phyloP scores from a whole-genome alignment of 169 alveolate species.

The Cryptosporidium felis region DNA sequence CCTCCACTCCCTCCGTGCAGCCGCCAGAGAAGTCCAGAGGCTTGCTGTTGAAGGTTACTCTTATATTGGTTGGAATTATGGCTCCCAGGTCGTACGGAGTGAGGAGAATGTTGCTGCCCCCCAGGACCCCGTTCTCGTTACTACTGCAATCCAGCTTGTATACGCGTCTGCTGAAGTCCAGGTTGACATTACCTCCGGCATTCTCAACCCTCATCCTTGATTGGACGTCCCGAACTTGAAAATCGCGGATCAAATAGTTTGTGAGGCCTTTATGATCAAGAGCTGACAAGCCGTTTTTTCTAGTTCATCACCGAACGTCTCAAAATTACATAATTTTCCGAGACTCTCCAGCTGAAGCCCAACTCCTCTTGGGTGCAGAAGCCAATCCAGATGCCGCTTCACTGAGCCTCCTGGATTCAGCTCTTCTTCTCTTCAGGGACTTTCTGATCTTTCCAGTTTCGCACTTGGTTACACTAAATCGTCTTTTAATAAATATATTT shows the following conservation, averaged over 20 bases:
- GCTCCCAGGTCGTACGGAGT: constrained; percentile 6
- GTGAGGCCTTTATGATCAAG: constrained; percentile 18
- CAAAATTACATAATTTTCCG: neutral
- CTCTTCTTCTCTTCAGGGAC: neutral
- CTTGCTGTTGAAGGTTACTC: constrained; percentile 13
- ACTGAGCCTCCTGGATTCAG: neutral
- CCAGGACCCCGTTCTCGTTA: neutral
- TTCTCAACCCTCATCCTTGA: constrained; percentile 25
- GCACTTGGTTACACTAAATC: too few species aligned
- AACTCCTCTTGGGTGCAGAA: neutral
- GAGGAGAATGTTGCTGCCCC: neutral
- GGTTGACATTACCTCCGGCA: neutral
- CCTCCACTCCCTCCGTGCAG: too few species aligned
- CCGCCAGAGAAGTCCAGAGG: too few species aligned
- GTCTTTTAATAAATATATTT: too few species aligned
- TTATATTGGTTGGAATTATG: constrained; percentile 1
- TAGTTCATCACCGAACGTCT: neutral
- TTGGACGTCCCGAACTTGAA: neutral
- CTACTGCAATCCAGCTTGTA: constrained; percentile 15
- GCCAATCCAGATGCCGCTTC: neutral
- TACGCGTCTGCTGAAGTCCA: neutral
- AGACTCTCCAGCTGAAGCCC: neutral
- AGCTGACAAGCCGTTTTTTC: neutral
- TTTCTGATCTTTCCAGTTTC: too few species aligned
- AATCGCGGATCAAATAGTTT: neutral